Base-by-base conservation (phyloP, 2,329 filamentous ascomycete genomes). In the Simplicillium aogashimaense region DNA sequence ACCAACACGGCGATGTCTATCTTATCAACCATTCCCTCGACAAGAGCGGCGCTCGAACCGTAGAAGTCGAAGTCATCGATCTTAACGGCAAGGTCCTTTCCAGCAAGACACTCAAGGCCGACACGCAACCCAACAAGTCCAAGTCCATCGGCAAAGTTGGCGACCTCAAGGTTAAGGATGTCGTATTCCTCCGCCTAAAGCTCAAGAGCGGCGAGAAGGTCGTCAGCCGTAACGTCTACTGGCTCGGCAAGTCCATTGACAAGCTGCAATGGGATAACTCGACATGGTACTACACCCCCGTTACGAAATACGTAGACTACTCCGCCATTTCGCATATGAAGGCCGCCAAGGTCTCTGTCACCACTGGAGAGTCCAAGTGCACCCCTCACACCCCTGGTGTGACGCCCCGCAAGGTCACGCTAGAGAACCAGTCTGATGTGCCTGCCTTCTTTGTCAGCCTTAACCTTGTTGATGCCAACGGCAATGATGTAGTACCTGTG, bases 171-270 rank as follows among this genome's bases (percentile, higher is more conserved):
- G 51, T 65, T 6, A 54, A 59, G 1, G 63, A 67, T 6, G 60
- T 73, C 1, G 66, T 59, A 0, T 70, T 81, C 29, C 49, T 81
- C 3, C 65, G 69, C 2, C 58, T 81, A 1, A 45, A 64, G 0
- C 61, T 81, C 1, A 51, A 49, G 1, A 59, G 69, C 25, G 43
- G 45, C 0, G 46, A 43, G 1, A 41, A 47, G 12, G 46, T 59
- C 1, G 47, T 80, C 3, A 77, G 71, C 44, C 63, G 73, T 2
- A 80, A 78, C 45, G 70, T 78, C 0, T 81, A 81, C 59, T 81
- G 76, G 75, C 47, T 81, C 1, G 50, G 69, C 2, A 52, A 56
- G 0, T 53, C 56, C 0, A 42, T 60, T 0, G 77, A 81, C 47
- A 53, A 51, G 1, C 53, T 81, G 5, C 61, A 74, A 44, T 81